These are phyloP conservation scores for Thamnidium elegans DNA, from an alignment of 192 early-diverging fungal species.

Conservation along the genomic window DNA sequence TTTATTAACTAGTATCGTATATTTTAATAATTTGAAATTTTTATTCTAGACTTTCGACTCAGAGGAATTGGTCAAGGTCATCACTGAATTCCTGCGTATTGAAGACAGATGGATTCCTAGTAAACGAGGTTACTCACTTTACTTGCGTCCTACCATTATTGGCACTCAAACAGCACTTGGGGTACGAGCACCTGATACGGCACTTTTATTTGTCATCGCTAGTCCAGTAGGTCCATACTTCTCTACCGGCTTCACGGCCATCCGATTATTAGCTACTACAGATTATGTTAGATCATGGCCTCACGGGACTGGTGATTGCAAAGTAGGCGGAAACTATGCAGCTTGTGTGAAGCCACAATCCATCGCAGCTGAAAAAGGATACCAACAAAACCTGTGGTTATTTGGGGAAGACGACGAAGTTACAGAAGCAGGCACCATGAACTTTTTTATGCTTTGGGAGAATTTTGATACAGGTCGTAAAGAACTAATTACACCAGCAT, in stretches of 20 bases:
- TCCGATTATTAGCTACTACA: conserved; percentile 79
- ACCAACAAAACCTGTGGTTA: conserved; percentile 93
- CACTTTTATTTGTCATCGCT: conserved; percentile 85
- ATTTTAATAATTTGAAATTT: conserved; percentile 5
- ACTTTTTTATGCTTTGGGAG: conserved; percentile 88
- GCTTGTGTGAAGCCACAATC: conserved; percentile 70
- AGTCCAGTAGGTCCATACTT: conserved; percentile 97
- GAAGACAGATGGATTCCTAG: conserved; percentile 88
- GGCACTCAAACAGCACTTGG: conserved; percentile 82
- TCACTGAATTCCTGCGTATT: conserved; percentile 76
- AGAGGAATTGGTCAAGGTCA: conserved; percentile 73
- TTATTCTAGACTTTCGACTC: conserved; percentile 58
- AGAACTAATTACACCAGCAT: conserved; percentile 86
- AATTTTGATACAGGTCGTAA: conserved; percentile 69
- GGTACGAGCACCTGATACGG: conserved; percentile 74
- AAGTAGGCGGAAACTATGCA: conserved; percentile 87
- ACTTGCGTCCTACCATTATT: conserved; percentile 90
- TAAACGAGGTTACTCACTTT: conserved; percentile 90
- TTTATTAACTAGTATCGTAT: neutral
- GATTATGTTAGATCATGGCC: conserved; percentile 92
- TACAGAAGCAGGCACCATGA: conserved; percentile 97
- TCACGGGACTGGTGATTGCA: conserved; percentile 89
- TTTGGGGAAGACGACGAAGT: conserved; percentile 80
- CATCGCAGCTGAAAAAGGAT: conserved; percentile 82
- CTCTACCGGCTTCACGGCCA: conserved; percentile 88